Percentiles rank a stretch among this genome's conserved stretches.
Conservation (phyloP, 192 early-diverging fungal species). For the Backusella sp. region DNA sequence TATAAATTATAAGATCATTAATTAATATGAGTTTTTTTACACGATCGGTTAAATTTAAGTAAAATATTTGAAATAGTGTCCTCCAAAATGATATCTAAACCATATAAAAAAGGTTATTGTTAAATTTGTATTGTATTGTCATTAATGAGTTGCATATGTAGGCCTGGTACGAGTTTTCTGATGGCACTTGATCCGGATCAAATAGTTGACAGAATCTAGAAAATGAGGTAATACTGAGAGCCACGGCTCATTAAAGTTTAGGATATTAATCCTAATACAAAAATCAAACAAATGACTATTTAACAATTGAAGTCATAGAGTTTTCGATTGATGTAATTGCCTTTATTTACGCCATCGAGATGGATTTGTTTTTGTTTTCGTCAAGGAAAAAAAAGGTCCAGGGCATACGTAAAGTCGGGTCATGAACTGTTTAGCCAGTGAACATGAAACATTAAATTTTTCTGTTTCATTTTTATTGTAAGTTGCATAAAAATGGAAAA, state of each 20-base stretch:
- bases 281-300: background rate
- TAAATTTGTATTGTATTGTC: too few species aligned
- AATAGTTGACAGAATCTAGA: too few species aligned
- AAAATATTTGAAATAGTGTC: too few species aligned
- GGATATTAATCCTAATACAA: background rate
- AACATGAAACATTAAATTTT: conserved; percentile 2
- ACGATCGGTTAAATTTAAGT: too few species aligned
- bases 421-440: background rate
- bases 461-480: background rate
- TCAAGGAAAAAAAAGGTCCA: background rate
- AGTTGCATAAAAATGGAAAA: background rate
- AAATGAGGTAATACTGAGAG: too few species aligned
- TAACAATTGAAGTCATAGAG: background rate
- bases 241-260: background rate
- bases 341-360: background rate
- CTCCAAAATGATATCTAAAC: too few species aligned
- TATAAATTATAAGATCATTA: too few species aligned
- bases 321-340: background rate
- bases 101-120: too few species aligned
- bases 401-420: background rate
- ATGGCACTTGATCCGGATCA: too few species aligned
- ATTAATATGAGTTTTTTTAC: too few species aligned
- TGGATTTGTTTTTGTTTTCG: background rate
- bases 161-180: too few species aligned
- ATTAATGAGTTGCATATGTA: too few species aligned